Conservation (phyloP, 495 filamentous ascomycete genomes). For the Aspergillus steynii region DNA sequence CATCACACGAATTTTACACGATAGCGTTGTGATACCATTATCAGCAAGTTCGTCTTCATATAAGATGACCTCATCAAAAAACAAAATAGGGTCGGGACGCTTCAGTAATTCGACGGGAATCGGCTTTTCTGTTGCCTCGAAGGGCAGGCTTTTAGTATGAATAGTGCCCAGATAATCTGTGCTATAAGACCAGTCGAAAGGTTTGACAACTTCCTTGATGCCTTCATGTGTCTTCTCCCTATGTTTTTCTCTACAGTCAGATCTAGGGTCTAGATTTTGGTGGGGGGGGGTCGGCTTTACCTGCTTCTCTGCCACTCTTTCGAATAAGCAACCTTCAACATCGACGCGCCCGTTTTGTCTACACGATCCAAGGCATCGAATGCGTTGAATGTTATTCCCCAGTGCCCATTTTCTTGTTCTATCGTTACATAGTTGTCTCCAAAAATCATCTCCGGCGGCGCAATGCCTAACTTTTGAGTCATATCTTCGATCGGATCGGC, state of each 20-base stretch:
- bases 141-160: constrained; percentile 33
- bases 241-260: not conserved
- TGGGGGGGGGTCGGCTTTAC: constrained; percentile 32
- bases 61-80: constrained; percentile 91
- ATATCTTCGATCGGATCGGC: constrained; percentile 86
- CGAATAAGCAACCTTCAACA: constrained; percentile 93
- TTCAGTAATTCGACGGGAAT: constrained; percentile 86
- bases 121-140: constrained; percentile 52
- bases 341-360: constrained; percentile 85
- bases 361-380: constrained; percentile 84
- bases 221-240: constrained; percentile 84
- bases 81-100: constrained; percentile 86
- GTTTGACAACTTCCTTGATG: constrained; percentile 90
- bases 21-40: constrained; percentile 88
- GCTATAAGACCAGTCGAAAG: constrained; percentile 97
- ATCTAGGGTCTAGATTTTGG: no score
- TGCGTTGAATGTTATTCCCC: constrained; percentile 78
- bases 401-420: constrained; percentile 65
- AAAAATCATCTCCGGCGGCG: constrained; percentile 98
- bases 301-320: constrained; percentile 83
- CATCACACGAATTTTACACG: constrained; percentile 90
- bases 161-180: constrained; percentile 78
- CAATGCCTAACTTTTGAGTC: constrained; percentile 72
- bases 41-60: constrained; percentile 98
- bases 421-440: constrained; percentile 85